Evolutionary conservation across 2,329 filamentous ascomycete species (phyloP).

Genomic region (Diplodia corticola): DNA sequence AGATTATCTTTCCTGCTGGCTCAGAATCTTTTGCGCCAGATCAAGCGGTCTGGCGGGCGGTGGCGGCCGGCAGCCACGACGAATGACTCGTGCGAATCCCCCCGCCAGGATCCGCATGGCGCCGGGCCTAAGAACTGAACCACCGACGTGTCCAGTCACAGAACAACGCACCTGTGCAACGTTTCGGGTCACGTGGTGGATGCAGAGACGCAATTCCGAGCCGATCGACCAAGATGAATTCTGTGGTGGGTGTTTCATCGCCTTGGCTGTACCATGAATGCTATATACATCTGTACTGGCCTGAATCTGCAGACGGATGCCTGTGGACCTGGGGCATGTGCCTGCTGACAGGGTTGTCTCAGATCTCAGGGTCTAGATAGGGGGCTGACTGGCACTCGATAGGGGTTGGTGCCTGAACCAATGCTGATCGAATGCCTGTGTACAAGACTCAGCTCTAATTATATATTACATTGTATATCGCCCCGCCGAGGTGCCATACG

Average conservation of each 20-base stretch:
- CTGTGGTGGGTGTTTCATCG: background rate
- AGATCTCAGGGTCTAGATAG: slow-evolving; percentile 10
- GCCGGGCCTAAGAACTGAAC: background rate
- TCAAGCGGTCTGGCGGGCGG: slow-evolving; percentile 14
- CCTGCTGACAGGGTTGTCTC: background rate
- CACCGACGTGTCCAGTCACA: background rate
- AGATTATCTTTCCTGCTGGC: slow-evolving; percentile 5
- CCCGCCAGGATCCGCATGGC: background rate
- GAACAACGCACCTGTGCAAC: background rate
- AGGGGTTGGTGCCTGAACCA: background rate
- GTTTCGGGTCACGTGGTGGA: background rate
- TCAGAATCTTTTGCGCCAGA: slow-evolving; percentile 10
- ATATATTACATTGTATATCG: slow-evolving; percentile 20
- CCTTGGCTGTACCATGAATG: background rate
- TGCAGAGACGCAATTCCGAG: background rate
- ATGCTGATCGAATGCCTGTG: background rate
- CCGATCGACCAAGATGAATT: background rate
- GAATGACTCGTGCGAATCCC: slow-evolving; percentile 8
- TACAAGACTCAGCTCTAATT: slow-evolving; percentile 1
- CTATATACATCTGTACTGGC: background rate
- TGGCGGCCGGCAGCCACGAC: background rate
- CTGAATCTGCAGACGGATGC: background rate
- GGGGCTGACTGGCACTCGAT: background rate
- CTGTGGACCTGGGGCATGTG: slow-evolving; percentile 4
- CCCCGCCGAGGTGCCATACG: background rate